Evolutionary conservation across 2,329 filamentous ascomycete species (phyloP), one percentile per base, ranked within the genome.

Genomic region (Penicillium sp.): DNA sequence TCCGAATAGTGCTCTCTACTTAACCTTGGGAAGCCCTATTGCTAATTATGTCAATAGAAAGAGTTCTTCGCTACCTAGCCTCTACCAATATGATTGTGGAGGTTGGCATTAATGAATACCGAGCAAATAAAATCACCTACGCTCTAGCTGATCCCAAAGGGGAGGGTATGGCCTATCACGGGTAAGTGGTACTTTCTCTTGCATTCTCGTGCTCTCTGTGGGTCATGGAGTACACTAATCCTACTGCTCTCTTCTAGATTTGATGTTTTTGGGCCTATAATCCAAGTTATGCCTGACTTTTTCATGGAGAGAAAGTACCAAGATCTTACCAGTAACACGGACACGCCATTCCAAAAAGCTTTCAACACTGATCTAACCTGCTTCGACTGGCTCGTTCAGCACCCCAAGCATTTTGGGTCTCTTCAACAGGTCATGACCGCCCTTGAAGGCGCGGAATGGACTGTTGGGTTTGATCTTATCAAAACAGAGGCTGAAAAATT

Each of bases 271-370:
- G 60, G 59, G 3, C 62, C 55, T 7, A 46, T 55, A 4, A 26
- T 66, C 16, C 62, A 58, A 56, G 61, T 59, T 45, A 60, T 66
- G 52, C 68, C 70, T 10, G 60, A 62, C 0, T 73, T 72, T 52
- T 64, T 73, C n/a, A 61, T 58, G 6, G 64, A 70, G 33, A 69
- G 53, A 2, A 62, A 63, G 2, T 73, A 72, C 35, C 58, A 63
- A 51, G 68, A 72, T 16, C 57, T 71, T 45, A 67, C 58, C 7
- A 55, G 53, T 33, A 63, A 58, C 31, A 64, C 50, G 11, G 59
- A 69, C 5, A 68, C 66, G 0, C 67, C 68, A 6, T 71, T 72
- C 47, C 70, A 70, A 50, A 70, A 68, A 51, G 68, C 66, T 3
- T 63, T 64, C 52, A 63, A 69, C 9, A 73, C 71, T 0, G 56